Conservation (phyloP, 768 basidiomycete species). For the Psilocybe cyanescens region DNA sequence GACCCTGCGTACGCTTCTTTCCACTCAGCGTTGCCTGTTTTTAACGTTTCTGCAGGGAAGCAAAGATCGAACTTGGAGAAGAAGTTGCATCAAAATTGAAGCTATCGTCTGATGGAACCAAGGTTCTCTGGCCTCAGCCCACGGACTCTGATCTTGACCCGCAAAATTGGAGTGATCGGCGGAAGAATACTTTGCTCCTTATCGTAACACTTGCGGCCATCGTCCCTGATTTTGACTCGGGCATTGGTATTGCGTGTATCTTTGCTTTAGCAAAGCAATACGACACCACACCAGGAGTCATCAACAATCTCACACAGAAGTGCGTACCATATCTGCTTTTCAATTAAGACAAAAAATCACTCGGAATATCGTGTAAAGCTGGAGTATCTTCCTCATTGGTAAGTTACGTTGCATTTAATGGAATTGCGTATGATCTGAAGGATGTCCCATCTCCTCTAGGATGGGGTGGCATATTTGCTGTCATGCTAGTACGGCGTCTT, state of each 20-base stretch:
- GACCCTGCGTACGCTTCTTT: constrained; percentile 12
- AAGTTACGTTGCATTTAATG: constrained; percentile 12
- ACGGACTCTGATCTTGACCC: constrained; percentile 68
- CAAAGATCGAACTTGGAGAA: constrained; percentile 63
- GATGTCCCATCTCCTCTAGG: constrained; percentile 32
- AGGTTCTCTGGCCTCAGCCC: constrained; percentile 74
- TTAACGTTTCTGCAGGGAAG: constrained; percentile 46
- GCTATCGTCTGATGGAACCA: constrained; percentile 57
- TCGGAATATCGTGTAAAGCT: constrained; percentile 38
- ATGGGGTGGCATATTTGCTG: constrained; percentile 61
- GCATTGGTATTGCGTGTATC: constrained; percentile 66
- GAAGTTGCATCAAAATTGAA: constrained; percentile 58
- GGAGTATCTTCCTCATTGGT: constrained; percentile 71
- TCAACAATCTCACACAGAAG: constrained; percentile 69
- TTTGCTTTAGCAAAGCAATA: constrained; percentile 62
- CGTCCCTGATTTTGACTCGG: constrained; percentile 71
- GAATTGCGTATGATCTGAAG: constrained; percentile 3
- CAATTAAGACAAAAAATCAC: background rate
- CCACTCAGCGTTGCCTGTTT: background rate
- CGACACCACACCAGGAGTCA: constrained; percentile 55
- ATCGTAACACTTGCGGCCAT: constrained; percentile 68
- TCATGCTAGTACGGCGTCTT: constrained; percentile 63
- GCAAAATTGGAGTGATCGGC: constrained; percentile 59
- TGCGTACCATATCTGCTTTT: constrained; percentile 21
- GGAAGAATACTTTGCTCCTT: constrained; percentile 58